Base-by-base conservation (phyloP, 192 early-diverging fungal genomes). In the Backusella sp. region DNA sequence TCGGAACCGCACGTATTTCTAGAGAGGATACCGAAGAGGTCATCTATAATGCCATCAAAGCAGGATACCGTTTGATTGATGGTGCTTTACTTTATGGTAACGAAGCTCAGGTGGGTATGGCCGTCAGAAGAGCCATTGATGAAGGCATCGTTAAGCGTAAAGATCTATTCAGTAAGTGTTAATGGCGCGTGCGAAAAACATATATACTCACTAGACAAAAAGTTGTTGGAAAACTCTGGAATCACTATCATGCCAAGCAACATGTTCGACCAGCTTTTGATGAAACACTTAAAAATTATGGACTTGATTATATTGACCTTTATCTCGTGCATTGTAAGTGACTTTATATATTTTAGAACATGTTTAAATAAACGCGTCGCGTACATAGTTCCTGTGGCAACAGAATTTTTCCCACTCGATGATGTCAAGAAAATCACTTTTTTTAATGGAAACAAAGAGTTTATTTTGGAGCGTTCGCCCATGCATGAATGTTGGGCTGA, bases 401-500 rank as follows among this genome's bases (percentile, higher is more conserved):
- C 46, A 0, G 85, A 34, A 46, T 37, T 68, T 44, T 34, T 70
- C 65, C 72, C 76, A 88, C 1, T 81, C 89, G 62, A 88, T 89
- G 76, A 79, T 82, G 59, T 84, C 86, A 7, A 28, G 68, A 70
- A 26, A 67, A 66, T 26, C 80, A 88, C 66, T 80, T 85, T 74
- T 77, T 77, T 39, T 84, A 79, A 66, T 86, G 85, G 82, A 72
- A 42, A 34, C 4, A 56, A 68, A 23, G 81, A 83, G 66, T 77
- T 76, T 36, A 66, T 77, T 17, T 75, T 77, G 39, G 83, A 87
- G 41, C 68, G 74, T 46, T 81, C 88, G 41, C 79, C 87, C 52
- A 74, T 91, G 56, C 78, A 87, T 37, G 86, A 91, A 68, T 89
- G 88, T 11, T 94, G 92, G 92, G 69, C 79, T 67, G 91, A 84